Conservation (phyloP, 345 rosid genomes). For the Salix brachista region DNA sequence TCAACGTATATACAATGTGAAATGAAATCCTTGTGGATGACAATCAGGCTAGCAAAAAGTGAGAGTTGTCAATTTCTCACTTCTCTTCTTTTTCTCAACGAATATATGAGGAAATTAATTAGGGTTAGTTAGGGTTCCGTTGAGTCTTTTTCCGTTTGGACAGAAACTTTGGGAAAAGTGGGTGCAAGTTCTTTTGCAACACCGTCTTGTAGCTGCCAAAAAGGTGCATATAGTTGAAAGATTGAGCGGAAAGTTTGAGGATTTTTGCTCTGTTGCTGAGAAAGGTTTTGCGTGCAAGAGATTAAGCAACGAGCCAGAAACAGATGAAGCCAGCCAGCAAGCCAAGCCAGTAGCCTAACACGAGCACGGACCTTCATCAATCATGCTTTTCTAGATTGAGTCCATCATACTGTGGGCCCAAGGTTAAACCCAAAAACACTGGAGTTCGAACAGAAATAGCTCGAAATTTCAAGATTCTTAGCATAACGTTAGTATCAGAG, state of each 20-base stretch:
- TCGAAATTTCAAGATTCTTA: too few relatives aligned
- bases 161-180: background rate
- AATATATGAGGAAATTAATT: background rate
- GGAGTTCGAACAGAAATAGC: too few relatives aligned
- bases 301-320: too few relatives aligned
- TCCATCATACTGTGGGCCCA: too few relatives aligned
- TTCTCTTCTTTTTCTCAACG: background rate
- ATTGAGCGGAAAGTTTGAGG: background rate
- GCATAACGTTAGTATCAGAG: too few relatives aligned
- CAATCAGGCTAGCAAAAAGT: background rate
- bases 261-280: background rate
- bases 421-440: too few relatives aligned
- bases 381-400: too few relatives aligned
- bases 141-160: background rate
- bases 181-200: background rate
- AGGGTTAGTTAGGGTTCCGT: background rate
- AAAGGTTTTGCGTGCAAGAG: slow-evolving; percentile 4
- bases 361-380: too few relatives aligned
- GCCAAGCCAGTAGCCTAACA: too few relatives aligned
- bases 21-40: background rate
- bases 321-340: background rate
- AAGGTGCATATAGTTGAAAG: background rate
- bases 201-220: background rate
- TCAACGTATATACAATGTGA: background rate
- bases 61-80: background rate